These are phyloP conservation scores for Areca catechu DNA, from an alignment of 176 grass and related monocot genomes.

Conservation along the genomic window DNA sequence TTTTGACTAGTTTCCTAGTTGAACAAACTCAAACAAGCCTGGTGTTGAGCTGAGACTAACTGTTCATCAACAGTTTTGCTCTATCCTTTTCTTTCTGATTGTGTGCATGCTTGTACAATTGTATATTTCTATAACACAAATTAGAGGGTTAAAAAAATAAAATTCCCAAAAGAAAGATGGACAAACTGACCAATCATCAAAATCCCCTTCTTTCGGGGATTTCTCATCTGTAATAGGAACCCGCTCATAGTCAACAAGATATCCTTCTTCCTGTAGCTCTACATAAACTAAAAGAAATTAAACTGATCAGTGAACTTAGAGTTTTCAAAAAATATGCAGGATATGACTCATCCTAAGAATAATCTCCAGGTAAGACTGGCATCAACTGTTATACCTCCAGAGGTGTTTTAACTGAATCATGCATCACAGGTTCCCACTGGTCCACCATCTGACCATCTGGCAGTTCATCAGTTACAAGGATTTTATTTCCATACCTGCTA, in stretches of 20 bases:
- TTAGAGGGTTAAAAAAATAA: conserved; percentile 3
- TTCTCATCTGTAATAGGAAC: conserved; percentile 99
- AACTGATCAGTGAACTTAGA: conserved; percentile 22
- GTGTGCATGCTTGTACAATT: too few relatives aligned
- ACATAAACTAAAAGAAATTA: conserved; percentile 68
- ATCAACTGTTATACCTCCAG: conserved; percentile 50
- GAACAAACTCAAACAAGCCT: too few relatives aligned
- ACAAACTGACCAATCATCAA: conserved; percentile 85
- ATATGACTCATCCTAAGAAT: neutral
- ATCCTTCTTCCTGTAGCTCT: conserved; percentile 77
- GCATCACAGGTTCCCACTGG: conserved; percentile 70
- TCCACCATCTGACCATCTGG: conserved; percentile 99
- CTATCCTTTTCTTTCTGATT: too few relatives aligned
- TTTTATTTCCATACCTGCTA: conserved; percentile 78
- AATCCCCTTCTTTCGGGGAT: conserved; percentile 94
- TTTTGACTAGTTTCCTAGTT: too few relatives aligned
- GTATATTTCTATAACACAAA: too few relatives aligned
- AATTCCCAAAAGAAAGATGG: conserved; percentile 1
- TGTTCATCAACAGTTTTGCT: too few relatives aligned
- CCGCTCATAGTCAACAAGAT: conserved; percentile 91
- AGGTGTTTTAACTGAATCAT: conserved; percentile 82
- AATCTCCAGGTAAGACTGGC: too few relatives aligned
- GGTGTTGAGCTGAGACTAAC: too few relatives aligned
- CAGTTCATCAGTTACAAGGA: conserved; percentile 95
- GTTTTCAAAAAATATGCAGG: conserved; percentile 4